Conservation (phyloP, 352 stramenopile genomes). For the Globisporangium lucens region DNA sequence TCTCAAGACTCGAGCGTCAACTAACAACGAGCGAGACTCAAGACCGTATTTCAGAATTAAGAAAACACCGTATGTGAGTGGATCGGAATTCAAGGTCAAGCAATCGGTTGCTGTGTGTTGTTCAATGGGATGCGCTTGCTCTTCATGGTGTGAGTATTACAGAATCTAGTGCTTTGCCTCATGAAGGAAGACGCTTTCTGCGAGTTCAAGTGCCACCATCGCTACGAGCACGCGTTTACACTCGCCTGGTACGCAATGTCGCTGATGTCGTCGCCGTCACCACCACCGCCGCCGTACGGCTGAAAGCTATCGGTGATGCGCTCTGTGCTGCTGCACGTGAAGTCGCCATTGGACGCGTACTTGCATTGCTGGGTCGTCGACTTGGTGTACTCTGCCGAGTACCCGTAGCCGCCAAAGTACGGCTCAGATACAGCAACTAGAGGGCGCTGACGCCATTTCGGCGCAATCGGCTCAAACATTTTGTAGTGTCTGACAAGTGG, state of each 20-base stretch:
- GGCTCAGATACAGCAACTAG: not conserved
- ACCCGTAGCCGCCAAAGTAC: not conserved
- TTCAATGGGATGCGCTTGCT: not conserved
- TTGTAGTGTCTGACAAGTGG: not conserved
- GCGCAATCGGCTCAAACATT: not conserved
- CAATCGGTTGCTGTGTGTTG: not conserved
- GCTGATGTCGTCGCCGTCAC: not conserved
- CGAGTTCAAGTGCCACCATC: not conserved
- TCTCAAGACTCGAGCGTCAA: slow-evolving; percentile 17
- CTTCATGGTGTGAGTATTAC: not conserved
- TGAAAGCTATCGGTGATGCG: not conserved
- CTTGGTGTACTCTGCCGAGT: not conserved
- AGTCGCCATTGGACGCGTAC: slow-evolving; percentile 4
- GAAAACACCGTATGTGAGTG: not conserved
- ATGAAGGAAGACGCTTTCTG: not conserved
- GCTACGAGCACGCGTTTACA: not conserved
- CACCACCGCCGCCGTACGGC: not conserved
- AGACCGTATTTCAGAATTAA: not conserved
- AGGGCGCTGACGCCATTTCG: not conserved
- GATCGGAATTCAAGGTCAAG: not conserved
- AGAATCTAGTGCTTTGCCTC: not conserved
- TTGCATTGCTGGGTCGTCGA: slow-evolving; percentile 1
- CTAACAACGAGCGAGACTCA: not conserved
- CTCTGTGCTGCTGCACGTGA: slow-evolving; percentile 11
- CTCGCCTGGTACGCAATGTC: not conserved